phyloP scores from a whole-genome alignment of 495 filamentous ascomycete genomes.

The Neurospora sp. region DNA sequence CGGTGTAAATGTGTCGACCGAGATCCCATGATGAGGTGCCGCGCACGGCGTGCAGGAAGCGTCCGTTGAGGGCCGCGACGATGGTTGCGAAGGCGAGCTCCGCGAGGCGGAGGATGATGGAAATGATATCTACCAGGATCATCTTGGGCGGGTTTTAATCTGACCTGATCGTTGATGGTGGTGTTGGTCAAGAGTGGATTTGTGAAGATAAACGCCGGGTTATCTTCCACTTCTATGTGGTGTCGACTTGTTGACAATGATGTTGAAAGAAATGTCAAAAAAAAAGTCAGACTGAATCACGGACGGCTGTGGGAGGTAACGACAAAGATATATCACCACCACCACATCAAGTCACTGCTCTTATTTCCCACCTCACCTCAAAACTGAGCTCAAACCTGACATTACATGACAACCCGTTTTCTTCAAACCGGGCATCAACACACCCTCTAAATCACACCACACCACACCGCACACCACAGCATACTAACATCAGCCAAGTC shows the following conservation, averaged over 20 bases:
- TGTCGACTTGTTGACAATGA: not conserved
- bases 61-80: conserved; percentile 37
- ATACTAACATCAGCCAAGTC: not conserved
- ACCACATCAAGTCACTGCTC: not conserved
- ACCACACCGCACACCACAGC: not conserved
- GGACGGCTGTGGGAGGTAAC: not conserved
- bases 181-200: too few relatives aligned
- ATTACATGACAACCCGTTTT: not conserved
- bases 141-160: conserved; percentile 11
- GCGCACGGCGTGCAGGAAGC: conserved; percentile 28
- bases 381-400: not conserved
- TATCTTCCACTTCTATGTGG: not conserved
- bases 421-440: not conserved
- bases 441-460: not conserved
- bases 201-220: not conserved
- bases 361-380: not conserved
- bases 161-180: not conserved
- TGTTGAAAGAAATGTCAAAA: not conserved
- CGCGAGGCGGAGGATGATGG: conserved; percentile 35
- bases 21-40: conserved; percentile 26
- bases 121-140: conserved; percentile 29
- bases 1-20: conserved; percentile 39
- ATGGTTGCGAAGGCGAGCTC: conserved; percentile 39
- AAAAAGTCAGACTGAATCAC: not conserved
- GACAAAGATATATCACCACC: not conserved